Base-by-base conservation (phyloP, 495 filamentous ascomycete genomes). In the Talaromyces thailandensis region DNA sequence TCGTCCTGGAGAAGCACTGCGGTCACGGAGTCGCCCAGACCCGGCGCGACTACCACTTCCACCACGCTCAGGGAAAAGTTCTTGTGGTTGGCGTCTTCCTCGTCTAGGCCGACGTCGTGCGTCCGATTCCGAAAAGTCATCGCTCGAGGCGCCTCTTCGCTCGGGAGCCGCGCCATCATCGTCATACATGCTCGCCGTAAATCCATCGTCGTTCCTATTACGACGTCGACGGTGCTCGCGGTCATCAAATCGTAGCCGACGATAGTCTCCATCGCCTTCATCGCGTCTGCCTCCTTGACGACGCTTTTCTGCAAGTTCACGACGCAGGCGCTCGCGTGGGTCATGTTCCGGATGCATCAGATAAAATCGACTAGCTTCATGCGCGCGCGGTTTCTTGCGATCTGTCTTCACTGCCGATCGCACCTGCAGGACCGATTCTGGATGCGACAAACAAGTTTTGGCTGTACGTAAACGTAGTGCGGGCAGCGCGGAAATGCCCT, bases 291-390 rank as follows among this genome's bases (percentile, higher is more conserved):
- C 83, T 57, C 84, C 77, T 60, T 84, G 82, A 58, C 75, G 78
- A 43, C 80, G 78, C 52, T 75, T 67, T 4, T 79, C 75, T 7
- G 73, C 62, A 24, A 80, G 71, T 60, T 80, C 77, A 29, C 71
- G 67, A 45, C 84, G 80, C 63, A 86, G 76, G 50, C 85, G 81
- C 71, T 95, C 90, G 48, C 87, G 83, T 2, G 90, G 92, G 67
- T 96, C 92, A 67, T 92, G 85, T 64, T 95, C 87, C 0, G 92
- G 92, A 66, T 98, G 87, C 68, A 94, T 81, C 8, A 96, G 83
- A 70, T 98, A 98, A 74, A 92, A 98, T 16, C 91, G 80, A 72
- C 94, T 97, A 32, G 87, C 80, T 58, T 90, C 84, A 14, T 89
- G 79, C 0, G 94, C 92, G 40, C 88, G 85, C 16, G 81, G 75